Base-by-base conservation (phyloP, 306 rosid species). In the Arachis hypogaea region DNA sequence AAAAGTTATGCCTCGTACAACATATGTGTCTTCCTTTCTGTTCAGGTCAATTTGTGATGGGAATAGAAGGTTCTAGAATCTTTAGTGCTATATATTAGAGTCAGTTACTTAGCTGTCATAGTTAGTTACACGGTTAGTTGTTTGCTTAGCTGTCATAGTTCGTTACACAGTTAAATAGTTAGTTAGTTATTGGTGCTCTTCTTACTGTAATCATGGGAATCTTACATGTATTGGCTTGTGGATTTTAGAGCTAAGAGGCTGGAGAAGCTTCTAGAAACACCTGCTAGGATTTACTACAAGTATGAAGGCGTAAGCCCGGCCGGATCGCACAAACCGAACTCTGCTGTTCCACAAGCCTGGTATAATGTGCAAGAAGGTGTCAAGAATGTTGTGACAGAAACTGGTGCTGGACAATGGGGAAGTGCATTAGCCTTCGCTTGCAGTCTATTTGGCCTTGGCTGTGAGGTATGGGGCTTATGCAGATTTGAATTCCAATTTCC, bases 401-500 rank as follows among this genome's bases (percentile, higher is more conserved):
- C 98, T 6, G 98, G 98, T 44, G 97, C 98, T 72, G 98, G 98
- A 49, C 98, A 94, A 71, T 94, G 98, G 98, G 98, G 98, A 75
- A 74, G 91, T 82, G 82, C 97, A 63, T 86, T 94, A 81, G 97
- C 98, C 79, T 94, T 94, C 83, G 97, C 98, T 0, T 85, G 87
- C 78, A 94, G 94, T 87, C 69, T 91, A 80, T 94, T 91, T 64
- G 97, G 91, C 69, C 86, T 94, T 52, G 89, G 84, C 5, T 94
- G 98, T 58, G 97, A 91, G 94, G 98, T 94, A 69, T 52, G 78
- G 7, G 33, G 80, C 38, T 33, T 86, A 45, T 71, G 69, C 3
- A 18, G 11, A 63, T 47, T 68, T 8, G 18, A 68, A 46, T 5
- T 63, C 50, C 11, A 63, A 68, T 7, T 5, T 63, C 50, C 11